These are phyloP conservation scores for Venturiaceae sp. DNA, from an alignment of 2,329 filamentous ascomycete species.

Conservation along the genomic window DNA sequence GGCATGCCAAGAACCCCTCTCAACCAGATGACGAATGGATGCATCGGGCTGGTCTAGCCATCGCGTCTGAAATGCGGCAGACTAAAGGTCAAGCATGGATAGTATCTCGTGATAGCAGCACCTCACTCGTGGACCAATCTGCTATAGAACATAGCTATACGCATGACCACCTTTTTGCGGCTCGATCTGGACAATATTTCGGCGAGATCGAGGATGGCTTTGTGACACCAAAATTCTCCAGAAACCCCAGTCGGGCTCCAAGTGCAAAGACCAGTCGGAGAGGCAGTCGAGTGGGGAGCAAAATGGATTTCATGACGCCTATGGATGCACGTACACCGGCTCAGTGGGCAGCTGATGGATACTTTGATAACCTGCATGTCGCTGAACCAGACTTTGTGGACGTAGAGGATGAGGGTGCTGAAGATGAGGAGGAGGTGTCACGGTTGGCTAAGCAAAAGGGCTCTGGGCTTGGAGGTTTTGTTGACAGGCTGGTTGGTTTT, in stretches of 20 bases:
- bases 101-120: constrained; percentile 44
- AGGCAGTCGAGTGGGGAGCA: constrained; percentile 17
- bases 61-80: constrained; percentile 47
- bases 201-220: constrained; percentile 20
- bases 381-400: constrained; percentile 42
- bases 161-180: not conserved
- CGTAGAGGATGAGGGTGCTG: constrained; percentile 24
- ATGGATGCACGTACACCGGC: not conserved
- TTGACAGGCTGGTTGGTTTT: constrained; percentile 50
- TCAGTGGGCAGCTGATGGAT: constrained; percentile 11
- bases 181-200: not conserved
- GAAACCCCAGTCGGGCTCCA: constrained; percentile 21
- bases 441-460: constrained; percentile 35
- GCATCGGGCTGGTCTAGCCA: constrained; percentile 45
- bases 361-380: constrained; percentile 19
- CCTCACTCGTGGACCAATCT: constrained; percentile 32
- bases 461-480: constrained; percentile 47
- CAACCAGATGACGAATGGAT: constrained; percentile 44
- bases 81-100: constrained; percentile 56
- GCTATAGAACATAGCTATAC: constrained; percentile 9
- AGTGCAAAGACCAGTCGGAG: constrained; percentile 28
- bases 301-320: constrained; percentile 5
- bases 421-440: constrained; percentile 44
- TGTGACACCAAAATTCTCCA: constrained; percentile 4
- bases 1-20: constrained; percentile 18